Percentiles rank a stretch among this genome's conserved stretches.
Conservation (phyloP, 1,139 yeast species). For the Eremothecium gossypii region DNA sequence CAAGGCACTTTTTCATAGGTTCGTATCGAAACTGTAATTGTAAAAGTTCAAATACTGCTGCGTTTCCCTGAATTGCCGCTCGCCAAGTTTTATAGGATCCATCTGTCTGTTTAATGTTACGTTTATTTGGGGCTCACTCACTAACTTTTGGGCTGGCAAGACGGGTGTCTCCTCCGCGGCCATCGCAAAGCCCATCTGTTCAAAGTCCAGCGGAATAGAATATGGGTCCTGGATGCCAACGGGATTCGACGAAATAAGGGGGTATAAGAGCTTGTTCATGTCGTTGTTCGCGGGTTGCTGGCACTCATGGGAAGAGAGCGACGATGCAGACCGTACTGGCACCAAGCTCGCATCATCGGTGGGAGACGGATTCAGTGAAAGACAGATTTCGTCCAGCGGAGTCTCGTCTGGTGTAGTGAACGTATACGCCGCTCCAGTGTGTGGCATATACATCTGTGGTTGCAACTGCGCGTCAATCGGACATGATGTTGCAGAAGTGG, state of each 20-base stretch:
- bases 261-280: constrained; percentile 4
- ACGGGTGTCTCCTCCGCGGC: constrained; percentile 11
- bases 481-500: constrained; percentile 1
- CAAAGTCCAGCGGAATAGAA: constrained; percentile 17
- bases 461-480: not conserved
- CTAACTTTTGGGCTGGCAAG: constrained; percentile 3
- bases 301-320: constrained; percentile 11
- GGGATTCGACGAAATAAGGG: not conserved
- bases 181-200: constrained; percentile 13
- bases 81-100: constrained; percentile 17
- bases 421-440: not conserved
- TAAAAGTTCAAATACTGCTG: constrained; percentile 26
- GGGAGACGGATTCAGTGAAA: constrained; percentile 10
- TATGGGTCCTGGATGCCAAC: constrained; percentile 8
- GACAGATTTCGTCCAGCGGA: constrained; percentile 9
- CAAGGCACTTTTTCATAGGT: not conserved
- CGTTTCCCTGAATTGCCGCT: constrained; percentile 21
- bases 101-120: constrained; percentile 15
- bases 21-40: constrained; percentile 12
- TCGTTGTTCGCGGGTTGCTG: constrained; percentile 1
- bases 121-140: constrained; percentile 8
- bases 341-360: constrained; percentile 12
- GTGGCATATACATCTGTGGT: not conserved
- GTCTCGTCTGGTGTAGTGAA: constrained; percentile 5
- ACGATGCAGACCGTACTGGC: constrained; percentile 10